A percentile compares a stretch with the other conserved stretches of the same genome.
phyloP scores from a whole-genome alignment of 805 yeast species.

The Candida ovalis region DNA sequence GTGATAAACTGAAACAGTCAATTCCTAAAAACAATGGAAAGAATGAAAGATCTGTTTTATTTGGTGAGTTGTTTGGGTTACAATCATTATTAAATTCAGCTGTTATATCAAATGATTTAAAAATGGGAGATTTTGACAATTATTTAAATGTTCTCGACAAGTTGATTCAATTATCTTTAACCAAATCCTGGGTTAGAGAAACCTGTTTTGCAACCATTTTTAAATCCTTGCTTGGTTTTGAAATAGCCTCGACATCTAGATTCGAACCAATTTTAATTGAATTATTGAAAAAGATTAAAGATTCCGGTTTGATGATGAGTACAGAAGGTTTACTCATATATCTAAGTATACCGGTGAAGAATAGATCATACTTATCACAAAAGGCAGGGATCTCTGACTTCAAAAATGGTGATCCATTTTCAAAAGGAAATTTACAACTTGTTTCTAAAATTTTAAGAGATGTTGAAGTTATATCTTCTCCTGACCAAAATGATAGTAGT shows the following conservation, averaged over 20 bases:
- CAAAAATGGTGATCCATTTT: conserved; percentile 71
- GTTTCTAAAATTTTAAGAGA: conserved; percentile 66
- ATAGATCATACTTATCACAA: conserved; percentile 14
- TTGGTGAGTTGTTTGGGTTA: conserved; percentile 83
- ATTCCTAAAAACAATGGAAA: conserved; percentile 60
- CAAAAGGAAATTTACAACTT: conserved; percentile 60
- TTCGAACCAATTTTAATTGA: conserved; percentile 13
- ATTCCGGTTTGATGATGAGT: conserved; percentile 55
- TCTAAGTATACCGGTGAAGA: conserved; percentile 43
- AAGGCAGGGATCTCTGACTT: conserved; percentile 40
- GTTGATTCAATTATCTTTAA: conserved; percentile 52
- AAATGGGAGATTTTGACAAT: conserved; percentile 24
- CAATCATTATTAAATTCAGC: conserved; percentile 66
- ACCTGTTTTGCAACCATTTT: conserved; percentile 69
- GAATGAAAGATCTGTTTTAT: conserved; percentile 72
- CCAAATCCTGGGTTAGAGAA: conserved; percentile 85
- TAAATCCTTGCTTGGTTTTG: conserved; percentile 39
- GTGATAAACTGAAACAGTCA: conserved; percentile 34
- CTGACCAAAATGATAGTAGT: conserved; percentile 33
- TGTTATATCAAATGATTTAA: conserved; percentile 28
- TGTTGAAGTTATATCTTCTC: conserved; percentile 39
- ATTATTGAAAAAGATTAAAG: conserved; percentile 42
- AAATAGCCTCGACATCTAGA: conserved; percentile 16
- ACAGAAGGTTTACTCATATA: conserved; percentile 80
- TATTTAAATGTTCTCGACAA: conserved; percentile 40